Evolutionary conservation across 1,284 basidiomycete species (phyloP).

Genomic region (Rhodotorula glutinis): DNA sequence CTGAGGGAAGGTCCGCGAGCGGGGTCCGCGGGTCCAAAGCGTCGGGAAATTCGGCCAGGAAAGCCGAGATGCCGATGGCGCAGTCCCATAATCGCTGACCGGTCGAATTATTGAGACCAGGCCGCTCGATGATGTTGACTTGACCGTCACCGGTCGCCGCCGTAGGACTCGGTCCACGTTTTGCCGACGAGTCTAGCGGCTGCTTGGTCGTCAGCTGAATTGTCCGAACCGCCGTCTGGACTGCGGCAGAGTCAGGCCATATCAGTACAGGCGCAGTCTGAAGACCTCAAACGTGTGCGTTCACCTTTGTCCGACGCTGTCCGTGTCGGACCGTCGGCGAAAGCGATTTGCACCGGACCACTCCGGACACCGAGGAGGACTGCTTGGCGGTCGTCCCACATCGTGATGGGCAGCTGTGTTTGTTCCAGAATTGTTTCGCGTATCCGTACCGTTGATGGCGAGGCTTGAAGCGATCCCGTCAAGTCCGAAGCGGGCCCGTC

Average conservation of each 20-base stretch:
- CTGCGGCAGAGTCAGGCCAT: background rate
- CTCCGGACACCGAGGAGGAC: conserved; percentile 22
- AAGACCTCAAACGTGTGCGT: too few relatives aligned
- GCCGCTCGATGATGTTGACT: conserved; percentile 27
- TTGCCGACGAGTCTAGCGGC: too few relatives aligned
- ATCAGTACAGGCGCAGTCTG: too few relatives aligned
- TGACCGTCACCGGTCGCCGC: background rate
- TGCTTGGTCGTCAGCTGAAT: conserved; percentile 3
- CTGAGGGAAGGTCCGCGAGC: background rate
- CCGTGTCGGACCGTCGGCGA: background rate
- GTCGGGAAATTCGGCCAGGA: conserved; percentile 19
- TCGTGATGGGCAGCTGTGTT: background rate
- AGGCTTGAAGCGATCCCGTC: background rate
- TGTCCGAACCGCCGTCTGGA: conserved; percentile 23
- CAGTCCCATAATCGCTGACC: conserved; percentile 42
- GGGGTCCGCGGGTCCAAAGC: background rate
- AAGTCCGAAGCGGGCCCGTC: background rate
- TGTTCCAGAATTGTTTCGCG: conserved; percentile 1
- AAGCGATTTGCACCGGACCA: conserved; percentile 18
- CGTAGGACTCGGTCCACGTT: too few relatives aligned
- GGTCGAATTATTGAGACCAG: conserved; percentile 39
- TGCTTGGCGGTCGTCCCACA: conserved; percentile 25
- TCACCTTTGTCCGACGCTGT: conserved; percentile 9
- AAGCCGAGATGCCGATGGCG: conserved; percentile 35
- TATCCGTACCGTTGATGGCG: background rate